phyloP scores from a whole-genome alignment of 495 filamentous ascomycete genomes.

The Apodospora peruviana region DNA sequence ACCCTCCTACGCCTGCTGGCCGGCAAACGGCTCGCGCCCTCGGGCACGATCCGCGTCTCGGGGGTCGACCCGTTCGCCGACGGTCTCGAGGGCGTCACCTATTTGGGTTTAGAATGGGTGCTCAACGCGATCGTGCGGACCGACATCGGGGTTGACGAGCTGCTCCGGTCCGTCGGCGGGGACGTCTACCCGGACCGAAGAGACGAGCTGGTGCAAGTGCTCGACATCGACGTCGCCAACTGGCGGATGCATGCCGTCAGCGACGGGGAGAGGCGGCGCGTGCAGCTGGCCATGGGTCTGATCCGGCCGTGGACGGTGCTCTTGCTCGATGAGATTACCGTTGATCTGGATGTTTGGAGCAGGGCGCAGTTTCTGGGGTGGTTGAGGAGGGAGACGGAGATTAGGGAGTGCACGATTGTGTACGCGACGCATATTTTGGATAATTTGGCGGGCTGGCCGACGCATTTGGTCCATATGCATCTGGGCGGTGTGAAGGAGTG shows the following conservation, averaged over 20 bases:
- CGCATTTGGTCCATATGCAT: conserved; percentile 92
- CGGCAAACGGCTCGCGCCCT: conserved; percentile 88
- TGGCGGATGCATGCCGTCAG: conserved; percentile 96
- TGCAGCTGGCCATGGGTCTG: conserved; percentile 94
- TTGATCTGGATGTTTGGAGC: conserved; percentile 85
- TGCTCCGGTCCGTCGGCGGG: conserved; percentile 81
- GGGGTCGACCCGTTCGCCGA: conserved; percentile 88
- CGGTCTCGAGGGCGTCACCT: conserved; percentile 85
- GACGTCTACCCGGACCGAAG: conserved; percentile 72
- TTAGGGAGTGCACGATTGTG: conserved; percentile 78
- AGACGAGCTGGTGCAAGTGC: conserved; percentile 78
- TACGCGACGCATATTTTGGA: conserved; percentile 98
- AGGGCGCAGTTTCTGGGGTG: conserved; percentile 82
- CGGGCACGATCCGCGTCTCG: conserved; percentile 62
- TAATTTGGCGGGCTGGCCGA: conserved; percentile 87
- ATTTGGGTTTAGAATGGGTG: conserved; percentile 97
- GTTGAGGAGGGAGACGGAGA: conserved; percentile 80
- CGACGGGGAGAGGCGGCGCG: conserved; percentile 84
- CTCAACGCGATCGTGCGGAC: conserved; percentile 94
- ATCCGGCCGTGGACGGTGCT: conserved; percentile 89
- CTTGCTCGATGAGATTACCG: conserved; percentile 94
- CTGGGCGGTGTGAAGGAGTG: conserved; percentile 78
- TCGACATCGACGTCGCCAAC: conserved; percentile 75
- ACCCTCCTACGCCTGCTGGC: conserved; percentile 80
- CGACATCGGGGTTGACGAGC: conserved; percentile 84